Conservation (phyloP, 225 moss, liverwort and hornwort species). For the Pseudoscleropodium purum region DNA sequence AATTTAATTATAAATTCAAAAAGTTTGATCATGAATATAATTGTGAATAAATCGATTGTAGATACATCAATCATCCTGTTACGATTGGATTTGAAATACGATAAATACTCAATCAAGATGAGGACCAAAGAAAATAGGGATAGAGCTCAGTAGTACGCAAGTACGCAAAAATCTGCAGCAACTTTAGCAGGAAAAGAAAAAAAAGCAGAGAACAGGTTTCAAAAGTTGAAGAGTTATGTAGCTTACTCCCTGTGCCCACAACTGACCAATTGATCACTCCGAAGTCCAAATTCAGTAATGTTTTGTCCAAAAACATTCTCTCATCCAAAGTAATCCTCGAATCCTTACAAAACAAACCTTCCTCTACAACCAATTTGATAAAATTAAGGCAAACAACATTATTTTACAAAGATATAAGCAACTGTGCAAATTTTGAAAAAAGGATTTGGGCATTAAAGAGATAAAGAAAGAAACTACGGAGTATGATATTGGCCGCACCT, state of each 20-base stretch:
- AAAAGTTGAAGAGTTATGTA: neutral
- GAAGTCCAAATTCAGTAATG: neutral
- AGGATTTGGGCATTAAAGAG: neutral
- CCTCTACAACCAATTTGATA: neutral
- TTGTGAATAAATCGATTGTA: neutral
- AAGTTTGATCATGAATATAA: neutral
- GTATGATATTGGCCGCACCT: neutral
- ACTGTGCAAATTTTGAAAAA: neutral
- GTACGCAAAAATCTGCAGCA: neutral
- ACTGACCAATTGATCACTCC: neutral
- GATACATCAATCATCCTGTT: neutral
- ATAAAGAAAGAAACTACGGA: neutral
- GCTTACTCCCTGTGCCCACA: neutral
- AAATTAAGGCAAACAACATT: neutral
- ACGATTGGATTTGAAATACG: neutral
- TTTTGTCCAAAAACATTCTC: neutral
- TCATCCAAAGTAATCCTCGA: neutral
- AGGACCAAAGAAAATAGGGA: neutral
- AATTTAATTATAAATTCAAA: neutral
- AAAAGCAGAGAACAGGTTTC: neutral
- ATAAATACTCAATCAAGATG: neutral
- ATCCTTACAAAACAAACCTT: neutral
- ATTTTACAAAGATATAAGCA: neutral
- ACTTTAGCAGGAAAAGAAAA: neutral
- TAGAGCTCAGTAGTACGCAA: no score